Conservation (phyloP, 257 asterid genomes). For the Plantago ovata region DNA sequence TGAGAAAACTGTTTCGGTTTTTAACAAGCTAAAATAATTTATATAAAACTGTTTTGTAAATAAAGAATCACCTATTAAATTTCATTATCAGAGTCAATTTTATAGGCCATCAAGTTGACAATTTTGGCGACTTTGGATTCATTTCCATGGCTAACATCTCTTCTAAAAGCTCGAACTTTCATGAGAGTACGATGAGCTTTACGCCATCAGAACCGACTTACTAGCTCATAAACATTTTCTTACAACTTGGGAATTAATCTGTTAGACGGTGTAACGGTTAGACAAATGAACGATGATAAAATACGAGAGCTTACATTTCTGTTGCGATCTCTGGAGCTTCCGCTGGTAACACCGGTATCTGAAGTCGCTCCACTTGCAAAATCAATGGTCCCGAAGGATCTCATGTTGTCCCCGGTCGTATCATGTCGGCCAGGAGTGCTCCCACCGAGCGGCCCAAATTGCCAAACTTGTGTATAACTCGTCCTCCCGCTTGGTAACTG, state of each 20-base stretch:
- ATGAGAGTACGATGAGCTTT: neutral
- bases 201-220: no score
- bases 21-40: no score
- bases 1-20: no score
- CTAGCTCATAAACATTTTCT: no score
- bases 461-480: slow-evolving; percentile 68
- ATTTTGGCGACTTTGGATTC: no score
- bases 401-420: slow-evolving; percentile 11
- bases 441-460: slow-evolving; percentile 45
- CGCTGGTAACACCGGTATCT: slow-evolving; percentile 16
- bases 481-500: slow-evolving; percentile 48
- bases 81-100: no score
- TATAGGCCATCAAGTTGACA: no score
- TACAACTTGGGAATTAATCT: no score
- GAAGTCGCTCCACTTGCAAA: slow-evolving; percentile 42
- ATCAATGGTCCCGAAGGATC: slow-evolving; percentile 43
- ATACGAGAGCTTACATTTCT: slow-evolving; percentile 44
- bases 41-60: no score
- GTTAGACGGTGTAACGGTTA: no score
- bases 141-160: no score
- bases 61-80: no score
- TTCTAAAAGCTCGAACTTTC: neutral
- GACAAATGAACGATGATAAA: neutral
- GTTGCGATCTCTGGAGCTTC: slow-evolving; percentile 30
- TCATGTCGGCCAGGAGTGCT: slow-evolving; percentile 21